A percentile compares a stretch with the other conserved stretches of the same genome.
These are phyloP conservation scores for Teratosphaeria epicoccoides DNA, from an alignment of 2,329 filamentous ascomycete species.

Conservation along the genomic window DNA sequence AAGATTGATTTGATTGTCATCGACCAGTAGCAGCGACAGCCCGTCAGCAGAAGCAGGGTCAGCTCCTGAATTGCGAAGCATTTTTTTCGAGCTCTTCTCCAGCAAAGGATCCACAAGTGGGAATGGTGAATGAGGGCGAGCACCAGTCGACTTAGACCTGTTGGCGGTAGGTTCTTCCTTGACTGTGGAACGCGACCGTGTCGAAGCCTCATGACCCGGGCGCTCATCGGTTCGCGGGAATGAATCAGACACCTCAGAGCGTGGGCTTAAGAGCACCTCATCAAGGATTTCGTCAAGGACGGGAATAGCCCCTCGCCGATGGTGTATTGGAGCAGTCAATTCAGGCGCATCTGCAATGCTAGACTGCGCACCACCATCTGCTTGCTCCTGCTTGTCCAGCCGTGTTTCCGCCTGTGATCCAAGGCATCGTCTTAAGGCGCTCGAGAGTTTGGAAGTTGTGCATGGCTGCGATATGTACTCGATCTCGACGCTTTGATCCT, in stretches of 20 bases:
- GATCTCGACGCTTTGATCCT: slow-evolving; percentile 10
- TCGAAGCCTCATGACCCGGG: not conserved
- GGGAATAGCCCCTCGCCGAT: slow-evolving; percentile 4
- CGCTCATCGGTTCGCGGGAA: not conserved
- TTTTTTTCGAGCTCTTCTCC: not conserved
- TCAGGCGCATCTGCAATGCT: not conserved
- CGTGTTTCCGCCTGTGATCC: not conserved
- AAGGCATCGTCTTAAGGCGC: slow-evolving; percentile 13
- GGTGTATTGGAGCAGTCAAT: slow-evolving; percentile 1
- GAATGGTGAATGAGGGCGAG: not conserved
- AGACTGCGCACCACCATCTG: not conserved
- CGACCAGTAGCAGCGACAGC: slow-evolving; percentile 22
- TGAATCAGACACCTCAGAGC: not conserved
- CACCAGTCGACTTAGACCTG: slow-evolving; percentile 2
- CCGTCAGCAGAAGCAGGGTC: slow-evolving; percentile 1
- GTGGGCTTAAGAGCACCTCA: not conserved
- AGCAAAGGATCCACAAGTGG: not conserved
- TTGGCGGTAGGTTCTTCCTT: not conserved
- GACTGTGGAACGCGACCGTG: not conserved
- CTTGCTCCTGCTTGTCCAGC: not conserved
- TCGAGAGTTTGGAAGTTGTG: slow-evolving; percentile 14
- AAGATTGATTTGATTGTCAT: slow-evolving; percentile 27
- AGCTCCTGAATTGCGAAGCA: not conserved
- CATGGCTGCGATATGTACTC: slow-evolving; percentile 19
- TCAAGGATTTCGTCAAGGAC: not conserved